Base-by-base conservation (phyloP, 1,284 basidiomycete species). In the Vanrija sp. region DNA sequence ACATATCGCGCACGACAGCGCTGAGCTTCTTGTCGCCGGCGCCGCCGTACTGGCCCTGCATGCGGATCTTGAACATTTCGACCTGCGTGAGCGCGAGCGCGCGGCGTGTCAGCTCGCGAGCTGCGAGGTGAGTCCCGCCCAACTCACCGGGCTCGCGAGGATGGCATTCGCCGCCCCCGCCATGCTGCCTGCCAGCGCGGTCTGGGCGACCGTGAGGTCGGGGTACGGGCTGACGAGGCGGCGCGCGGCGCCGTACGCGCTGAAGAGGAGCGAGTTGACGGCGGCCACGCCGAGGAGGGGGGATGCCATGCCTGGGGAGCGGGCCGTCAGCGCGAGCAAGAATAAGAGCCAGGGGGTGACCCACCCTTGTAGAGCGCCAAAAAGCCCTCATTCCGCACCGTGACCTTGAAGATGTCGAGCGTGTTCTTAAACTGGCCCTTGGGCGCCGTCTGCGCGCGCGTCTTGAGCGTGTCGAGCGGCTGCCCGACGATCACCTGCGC, bases 241-340 rank as follows among this genome's bases (percentile, higher is more conserved):
- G 63, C 88, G 85, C 3, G 91, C 87, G 5, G 82, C 78, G 15
- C 84, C 87, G 66, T 96, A 97, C 0, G 92, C 85, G 0, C 89
- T 89, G 75, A 98, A 98, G 7, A 98, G 83, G 18, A 98, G 81
- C 12, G 91, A 95, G 76, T 98, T 98, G 65, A 98, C 94, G 6
- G 89, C 93, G 1, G 94, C 90, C 25, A 98, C 88, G n/a, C 95
- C 95, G 42, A 96, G 57, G 9, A 98, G 79, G 0, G 95, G 95
- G 45, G 88, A 91, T 0, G 86, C 81, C 90, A 19, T 22, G 19
- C 10, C 19, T 35, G 41, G 15, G 18, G 39, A 20, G 20, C 7
- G 20, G 37, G 8, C 37, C n/a, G 35, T 16, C 2, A 27, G 24
- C 14, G 25, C 18, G 9, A 4, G 25, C 4, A 8, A 14, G 18